phyloP scores from a whole-genome alignment of 257 asterid species.

The Eucommia ulmoides region DNA sequence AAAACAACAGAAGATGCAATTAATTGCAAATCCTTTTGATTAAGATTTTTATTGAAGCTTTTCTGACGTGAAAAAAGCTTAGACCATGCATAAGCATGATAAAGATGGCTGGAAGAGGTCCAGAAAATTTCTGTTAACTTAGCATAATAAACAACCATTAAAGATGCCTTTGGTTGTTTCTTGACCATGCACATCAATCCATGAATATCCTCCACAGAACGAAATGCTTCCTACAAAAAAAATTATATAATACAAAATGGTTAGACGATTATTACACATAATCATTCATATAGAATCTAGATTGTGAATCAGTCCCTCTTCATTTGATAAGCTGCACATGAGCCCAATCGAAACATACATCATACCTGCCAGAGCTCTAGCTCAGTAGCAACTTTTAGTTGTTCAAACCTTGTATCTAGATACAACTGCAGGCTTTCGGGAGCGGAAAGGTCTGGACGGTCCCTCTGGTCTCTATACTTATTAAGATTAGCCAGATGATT shows the following conservation, averaged over 20 bases:
- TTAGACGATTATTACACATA: no score
- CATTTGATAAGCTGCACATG: neutral
- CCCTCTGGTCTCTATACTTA: constrained; percentile 36
- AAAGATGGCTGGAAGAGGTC: constrained; percentile 26
- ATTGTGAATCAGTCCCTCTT: neutral
- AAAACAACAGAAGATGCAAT: constrained; percentile 37
- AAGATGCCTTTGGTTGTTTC: constrained; percentile 25
- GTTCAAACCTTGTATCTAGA: constrained; percentile 35
- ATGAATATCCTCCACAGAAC: constrained; percentile 27
- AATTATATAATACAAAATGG: no score
- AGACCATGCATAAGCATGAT: constrained; percentile 32
- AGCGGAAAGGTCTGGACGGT: constrained; percentile 30
- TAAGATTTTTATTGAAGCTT: constrained; percentile 27
- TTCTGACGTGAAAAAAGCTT: constrained; percentile 32
- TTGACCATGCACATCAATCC: constrained; percentile 32
- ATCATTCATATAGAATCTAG: no score
- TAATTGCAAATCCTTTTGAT: constrained; percentile 27
- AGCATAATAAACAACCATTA: constrained; percentile 25
- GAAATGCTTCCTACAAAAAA: constrained; percentile 29
- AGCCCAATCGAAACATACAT: neutral
- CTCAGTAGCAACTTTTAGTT: constrained; percentile 29
- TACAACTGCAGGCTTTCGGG: constrained; percentile 32
- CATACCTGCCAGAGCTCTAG: constrained; percentile 34
- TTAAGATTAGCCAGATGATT: constrained; percentile 33
- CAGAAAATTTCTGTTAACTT: constrained; percentile 30